These are phyloP conservation scores for Eragrostis nindensis DNA, from an alignment of 176 grass and related monocot species.

Conservation along the genomic window DNA sequence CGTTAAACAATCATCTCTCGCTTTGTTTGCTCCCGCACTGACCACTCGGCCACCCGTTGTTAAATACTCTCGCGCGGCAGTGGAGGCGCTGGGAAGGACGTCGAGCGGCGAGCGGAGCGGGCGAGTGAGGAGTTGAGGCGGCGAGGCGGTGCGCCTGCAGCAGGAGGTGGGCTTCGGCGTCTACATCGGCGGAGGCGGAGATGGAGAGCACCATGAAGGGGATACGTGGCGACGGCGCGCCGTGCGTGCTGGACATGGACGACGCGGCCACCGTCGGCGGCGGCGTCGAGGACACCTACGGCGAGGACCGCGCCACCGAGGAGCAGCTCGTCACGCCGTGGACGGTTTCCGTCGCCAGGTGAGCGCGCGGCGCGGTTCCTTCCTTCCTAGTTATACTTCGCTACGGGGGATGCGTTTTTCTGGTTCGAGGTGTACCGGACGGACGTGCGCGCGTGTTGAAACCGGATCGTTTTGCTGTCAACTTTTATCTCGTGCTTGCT, in stretches of 20 bases:
- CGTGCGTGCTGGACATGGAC: constrained; percentile 70
- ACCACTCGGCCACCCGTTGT: constrained; percentile 9
- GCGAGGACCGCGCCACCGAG: constrained; percentile 81
- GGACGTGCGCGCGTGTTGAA: background rate
- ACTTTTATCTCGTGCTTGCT: background rate
- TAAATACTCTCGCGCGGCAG: constrained; percentile 21
- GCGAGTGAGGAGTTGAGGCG: constrained; percentile 7
- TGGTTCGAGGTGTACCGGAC: constrained; percentile 12
- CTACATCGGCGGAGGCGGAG: constrained; percentile 24
- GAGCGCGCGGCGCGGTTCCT: constrained; percentile 1
- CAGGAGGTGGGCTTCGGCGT: constrained; percentile 21
- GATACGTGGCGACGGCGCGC: constrained; percentile 53
- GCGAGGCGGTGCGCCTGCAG: background rate
- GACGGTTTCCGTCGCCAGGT: constrained; percentile 92
- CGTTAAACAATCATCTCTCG: constrained; percentile 1
- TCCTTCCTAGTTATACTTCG: background rate
- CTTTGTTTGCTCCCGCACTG: constrained; percentile 21
- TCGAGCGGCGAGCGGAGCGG: background rate
- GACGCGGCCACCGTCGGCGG: constrained; percentile 62
- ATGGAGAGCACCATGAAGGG: constrained; percentile 89
- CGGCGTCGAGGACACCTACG: constrained; percentile 86
- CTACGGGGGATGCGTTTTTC: constrained; percentile 13
- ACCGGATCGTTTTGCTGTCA: background rate
- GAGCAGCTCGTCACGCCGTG: constrained; percentile 96
- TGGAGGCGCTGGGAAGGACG: background rate